phyloP scores from a whole-genome alignment of 345 rosid species.

The Pelargonium nanum region DNA sequence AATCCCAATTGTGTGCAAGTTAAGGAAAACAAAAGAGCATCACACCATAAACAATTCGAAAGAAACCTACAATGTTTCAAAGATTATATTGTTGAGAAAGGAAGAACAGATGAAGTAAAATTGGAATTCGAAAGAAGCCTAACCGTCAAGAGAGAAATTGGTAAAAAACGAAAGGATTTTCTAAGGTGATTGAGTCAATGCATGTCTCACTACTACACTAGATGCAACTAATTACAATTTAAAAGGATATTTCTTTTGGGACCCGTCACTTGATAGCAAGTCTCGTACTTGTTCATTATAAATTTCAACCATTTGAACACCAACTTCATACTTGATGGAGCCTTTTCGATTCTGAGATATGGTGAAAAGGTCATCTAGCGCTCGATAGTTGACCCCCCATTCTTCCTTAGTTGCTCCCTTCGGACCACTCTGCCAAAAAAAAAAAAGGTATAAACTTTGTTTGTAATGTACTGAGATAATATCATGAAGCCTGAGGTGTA shows the following conservation, averaged over 20 bases:
- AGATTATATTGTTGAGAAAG: too few relatives aligned
- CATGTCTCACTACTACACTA: neutral
- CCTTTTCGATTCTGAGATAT: slow-evolving; percentile 49
- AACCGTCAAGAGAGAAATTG: too few relatives aligned
- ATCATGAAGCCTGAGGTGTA: too few relatives aligned
- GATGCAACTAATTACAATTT: neutral
- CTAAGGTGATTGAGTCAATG: neutral
- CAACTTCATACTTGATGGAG: slow-evolving; percentile 45
- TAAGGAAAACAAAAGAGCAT: slow-evolving; percentile 30
- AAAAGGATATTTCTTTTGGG: slow-evolving; percentile 83
- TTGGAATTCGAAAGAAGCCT: too few relatives aligned
- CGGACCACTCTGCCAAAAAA: slow-evolving; percentile 59
- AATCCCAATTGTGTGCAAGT: slow-evolving; percentile 74
- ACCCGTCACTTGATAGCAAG: slow-evolving; percentile 38
- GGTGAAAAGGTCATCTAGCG: slow-evolving; percentile 66
- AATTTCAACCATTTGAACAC: slow-evolving; percentile 87
- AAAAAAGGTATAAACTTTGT: slow-evolving; percentile 1
- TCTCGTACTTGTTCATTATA: slow-evolving; percentile 88
- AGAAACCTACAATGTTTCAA: too few relatives aligned
- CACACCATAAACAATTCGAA: neutral
- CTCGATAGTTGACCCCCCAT: slow-evolving; percentile 86
- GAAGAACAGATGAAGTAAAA: too few relatives aligned
- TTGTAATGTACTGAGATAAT: too few relatives aligned
- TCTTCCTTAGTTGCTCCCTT: slow-evolving; percentile 47
- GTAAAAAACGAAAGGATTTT: too few relatives aligned